Percentiles rank a stretch among this genome's conserved stretches.
These are phyloP conservation scores for Trichoderma aggressivum DNA, from an alignment of 2,329 filamentous ascomycete genomes.

Conservation along the genomic window DNA sequence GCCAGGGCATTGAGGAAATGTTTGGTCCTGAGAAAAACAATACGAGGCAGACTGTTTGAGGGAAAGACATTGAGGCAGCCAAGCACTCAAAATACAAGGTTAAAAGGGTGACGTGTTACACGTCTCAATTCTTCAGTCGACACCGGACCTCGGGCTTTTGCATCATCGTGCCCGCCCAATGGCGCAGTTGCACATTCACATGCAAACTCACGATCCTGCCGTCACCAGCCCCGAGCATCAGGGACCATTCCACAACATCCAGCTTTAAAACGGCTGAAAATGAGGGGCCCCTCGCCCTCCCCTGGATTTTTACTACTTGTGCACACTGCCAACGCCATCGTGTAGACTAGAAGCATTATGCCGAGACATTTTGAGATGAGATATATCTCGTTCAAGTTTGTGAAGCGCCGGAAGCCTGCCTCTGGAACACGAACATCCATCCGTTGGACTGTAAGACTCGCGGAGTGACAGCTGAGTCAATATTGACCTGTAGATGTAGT, in stretches of 20 bases:
- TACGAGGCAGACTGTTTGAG: not conserved
- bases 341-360: not conserved
- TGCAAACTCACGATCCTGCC: not conserved
- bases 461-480: not conserved
- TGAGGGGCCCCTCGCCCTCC: not conserved
- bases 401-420: not conserved
- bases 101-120: not conserved
- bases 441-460: not conserved
- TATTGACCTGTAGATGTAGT: not conserved
- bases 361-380: slow-evolving; percentile 1
- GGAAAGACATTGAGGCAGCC: not conserved
- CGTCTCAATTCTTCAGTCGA: not conserved
- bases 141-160: not conserved
- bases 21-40: not conserved
- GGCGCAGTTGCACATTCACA: not conserved
- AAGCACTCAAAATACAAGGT: not conserved
- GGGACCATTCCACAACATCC: not conserved
- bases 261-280: not conserved
- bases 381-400: not conserved
- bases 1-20: not conserved
- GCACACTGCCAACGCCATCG: not conserved
- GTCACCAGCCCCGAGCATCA: not conserved
- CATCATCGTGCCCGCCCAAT: not conserved
- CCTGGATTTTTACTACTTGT: not conserved
- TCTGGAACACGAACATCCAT: not conserved